A percentile compares a stretch with the other conserved stretches of the same genome.
These are phyloP conservation scores for Purpureocillium lavendulum DNA, from an alignment of 2,329 filamentous ascomycete species.

Conservation along the genomic window DNA sequence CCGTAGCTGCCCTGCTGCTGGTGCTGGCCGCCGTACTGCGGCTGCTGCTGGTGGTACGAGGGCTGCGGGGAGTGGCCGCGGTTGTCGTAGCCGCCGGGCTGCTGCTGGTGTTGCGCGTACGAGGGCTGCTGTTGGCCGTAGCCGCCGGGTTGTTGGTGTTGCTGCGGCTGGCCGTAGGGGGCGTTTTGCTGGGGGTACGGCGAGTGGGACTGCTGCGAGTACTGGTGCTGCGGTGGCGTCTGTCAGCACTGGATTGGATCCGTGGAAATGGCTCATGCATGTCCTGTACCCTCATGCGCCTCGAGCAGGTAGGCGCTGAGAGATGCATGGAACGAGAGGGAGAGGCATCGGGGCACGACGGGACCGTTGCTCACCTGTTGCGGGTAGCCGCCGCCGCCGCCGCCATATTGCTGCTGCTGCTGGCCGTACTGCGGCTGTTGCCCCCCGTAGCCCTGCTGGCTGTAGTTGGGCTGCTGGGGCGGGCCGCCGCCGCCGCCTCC, in stretches of 20 bases:
- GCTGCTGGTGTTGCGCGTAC: slow-evolving; percentile 10
- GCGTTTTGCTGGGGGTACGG: neutral
- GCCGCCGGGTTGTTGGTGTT: slow-evolving; percentile 15
- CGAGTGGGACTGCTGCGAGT: neutral
- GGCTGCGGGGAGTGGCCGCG: slow-evolving; percentile 8
- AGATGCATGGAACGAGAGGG: neutral
- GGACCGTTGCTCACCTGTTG: slow-evolving; percentile 1
- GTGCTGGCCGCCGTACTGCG: slow-evolving; percentile 4
- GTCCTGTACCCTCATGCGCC: too few relatives aligned
- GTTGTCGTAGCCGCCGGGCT: slow-evolving; percentile 11
- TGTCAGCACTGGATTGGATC: slow-evolving; percentile 8
- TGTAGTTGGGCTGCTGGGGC: slow-evolving; percentile 16
- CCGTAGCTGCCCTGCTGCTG: slow-evolving; percentile 17
- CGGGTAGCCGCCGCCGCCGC: neutral
- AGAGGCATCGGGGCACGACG: neutral
- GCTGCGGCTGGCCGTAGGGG: slow-evolving; percentile 7
- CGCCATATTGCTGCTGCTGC: slow-evolving; percentile 10
- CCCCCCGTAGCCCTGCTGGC: slow-evolving; percentile 10
- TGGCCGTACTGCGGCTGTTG: slow-evolving; percentile 5
- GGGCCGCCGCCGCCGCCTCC: slow-evolving; percentile 13
- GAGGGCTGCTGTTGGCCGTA: slow-evolving; percentile 7
- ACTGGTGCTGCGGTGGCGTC: slow-evolving; percentile 4
- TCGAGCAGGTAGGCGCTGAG: neutral
- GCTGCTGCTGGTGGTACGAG: slow-evolving; percentile 5
- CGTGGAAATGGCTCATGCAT: too few relatives aligned